Evolutionary conservation across 495 filamentous ascomycete genomes (phyloP).

Genomic region (Amorphotheca resinae): DNA sequence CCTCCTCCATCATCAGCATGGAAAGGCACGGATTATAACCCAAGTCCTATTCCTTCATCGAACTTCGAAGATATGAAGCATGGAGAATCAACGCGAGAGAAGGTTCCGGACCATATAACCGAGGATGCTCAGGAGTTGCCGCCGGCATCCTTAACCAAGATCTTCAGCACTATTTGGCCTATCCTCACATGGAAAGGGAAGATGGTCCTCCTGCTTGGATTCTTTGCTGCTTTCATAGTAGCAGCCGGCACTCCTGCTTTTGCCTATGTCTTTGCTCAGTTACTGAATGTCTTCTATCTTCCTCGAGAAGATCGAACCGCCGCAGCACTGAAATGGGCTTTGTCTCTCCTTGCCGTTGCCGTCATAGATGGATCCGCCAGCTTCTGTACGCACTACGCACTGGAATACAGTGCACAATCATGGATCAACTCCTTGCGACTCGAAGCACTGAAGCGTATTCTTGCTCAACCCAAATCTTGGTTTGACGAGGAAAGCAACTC

Average conservation of each 20-base stretch:
- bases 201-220: constrained; percentile 45
- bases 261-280: constrained; percentile 61
- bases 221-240: constrained; percentile 47
- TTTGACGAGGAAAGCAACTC: constrained; percentile 63
- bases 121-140: background rate
- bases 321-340: constrained; percentile 51
- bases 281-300: constrained; percentile 58
- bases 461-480: constrained; percentile 75
- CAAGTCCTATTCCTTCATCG: background rate
- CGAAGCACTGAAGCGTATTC: constrained; percentile 53
- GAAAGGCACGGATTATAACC: background rate
- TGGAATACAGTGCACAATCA: constrained; percentile 59
- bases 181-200: constrained; percentile 39
- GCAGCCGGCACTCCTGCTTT: constrained; percentile 65
- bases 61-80: background rate
- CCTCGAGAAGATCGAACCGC: constrained; percentile 27
- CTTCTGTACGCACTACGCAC: constrained; percentile 53
- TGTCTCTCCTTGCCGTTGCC: constrained; percentile 56
- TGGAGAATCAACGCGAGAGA: background rate
- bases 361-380: constrained; percentile 48
- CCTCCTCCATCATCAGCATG: background rate
- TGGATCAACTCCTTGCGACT: constrained; percentile 69
- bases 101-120: background rate
- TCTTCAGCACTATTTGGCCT: constrained; percentile 68
- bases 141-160: constrained; percentile 35